Evolutionary conservation across 208 protist species (phyloP).

Genomic region (Sergeia podlipaevii): DNA sequence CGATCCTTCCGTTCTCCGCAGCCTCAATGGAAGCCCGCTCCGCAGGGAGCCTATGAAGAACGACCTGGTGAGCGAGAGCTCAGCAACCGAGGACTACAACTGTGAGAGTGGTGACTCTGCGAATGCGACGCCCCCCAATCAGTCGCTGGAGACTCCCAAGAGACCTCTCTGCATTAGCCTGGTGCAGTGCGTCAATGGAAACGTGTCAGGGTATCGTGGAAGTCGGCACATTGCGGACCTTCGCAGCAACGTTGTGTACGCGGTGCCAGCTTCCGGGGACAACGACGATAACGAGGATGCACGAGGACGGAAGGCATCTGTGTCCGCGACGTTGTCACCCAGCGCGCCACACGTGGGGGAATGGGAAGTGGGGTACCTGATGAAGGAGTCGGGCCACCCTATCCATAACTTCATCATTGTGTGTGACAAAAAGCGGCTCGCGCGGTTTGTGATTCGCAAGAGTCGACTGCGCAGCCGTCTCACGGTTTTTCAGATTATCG

Average conservation of each 20-base stretch:
- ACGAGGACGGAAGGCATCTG: neutral
- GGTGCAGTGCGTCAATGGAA: conserved; percentile 2
- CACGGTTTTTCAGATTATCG: conserved; percentile 40
- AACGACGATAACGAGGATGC: neutral
- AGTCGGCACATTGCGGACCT: conserved; percentile 2
- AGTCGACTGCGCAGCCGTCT: conserved; percentile 48
- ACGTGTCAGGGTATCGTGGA: conserved; percentile 3
- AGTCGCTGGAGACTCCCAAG: too few relatives aligned
- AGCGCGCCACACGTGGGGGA: neutral
- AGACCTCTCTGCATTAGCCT: too few relatives aligned
- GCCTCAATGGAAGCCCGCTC: neutral
- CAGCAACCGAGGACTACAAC: neutral
- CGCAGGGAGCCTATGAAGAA: neutral
- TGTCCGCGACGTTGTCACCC: neutral
- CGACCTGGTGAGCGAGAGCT: neutral
- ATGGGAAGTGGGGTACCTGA: conserved; percentile 57
- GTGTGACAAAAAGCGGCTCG: conserved; percentile 42
- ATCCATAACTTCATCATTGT: conserved; percentile 55
- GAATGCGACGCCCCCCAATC: too few relatives aligned
- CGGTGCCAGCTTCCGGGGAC: too few relatives aligned
- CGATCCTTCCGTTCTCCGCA: neutral
- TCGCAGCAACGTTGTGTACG: too few relatives aligned
- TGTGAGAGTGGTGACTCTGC: conserved; percentile 1
- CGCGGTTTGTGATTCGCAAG: conserved; percentile 42
- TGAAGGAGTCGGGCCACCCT: conserved; percentile 51